Base-by-base conservation (phyloP, 495 filamentous ascomycete species). In the Aspergillus taichungensis region DNA sequence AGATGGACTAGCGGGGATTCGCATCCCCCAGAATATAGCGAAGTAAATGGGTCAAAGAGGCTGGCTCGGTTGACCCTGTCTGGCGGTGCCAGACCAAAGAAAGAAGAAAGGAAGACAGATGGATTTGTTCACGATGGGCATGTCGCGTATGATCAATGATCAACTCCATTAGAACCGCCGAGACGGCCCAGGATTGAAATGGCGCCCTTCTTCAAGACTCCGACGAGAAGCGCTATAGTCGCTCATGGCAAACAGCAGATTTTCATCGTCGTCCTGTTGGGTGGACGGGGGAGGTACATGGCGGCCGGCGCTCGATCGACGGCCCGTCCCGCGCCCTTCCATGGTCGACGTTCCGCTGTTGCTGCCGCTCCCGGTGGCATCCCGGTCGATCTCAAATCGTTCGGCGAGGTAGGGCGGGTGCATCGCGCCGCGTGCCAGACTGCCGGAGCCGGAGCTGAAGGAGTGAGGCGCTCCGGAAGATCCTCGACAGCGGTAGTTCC, bases 221-320 rank as follows among this genome's bases (percentile, higher is more conserved):
- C 84, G 74, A 40, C 85, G 76, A 10, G 77, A 80, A 12, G 61
- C 66, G 6, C 79, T 83, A 47, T 92, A 78, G 54, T 95, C 88
- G 45, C 84, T 89, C 85, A 94, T 90, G 34, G 85, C 83, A 56
- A 95, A 94, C 12, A 94, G 64, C 8, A 95, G 63, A 24, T 84
- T 84, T 62, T 95, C 88, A 12, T 90, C 88, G 43, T 94, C 88
- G 36, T 75, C 71, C 28, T 63, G 58, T 9, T 51, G 49, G 2
- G 56, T 51, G 36, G 58, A 50, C 13, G 66, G 61, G 1, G 67
- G 62, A 28, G 68, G 62, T 3, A 52, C 47, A 3, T 59, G 50
- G 8, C 68, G 65, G 36, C 59, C 60, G 13, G 51, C 55, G 29
- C 64, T 56, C 8, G 63, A 53, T 6, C 69, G 65, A 39, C 62